phyloP scores from a whole-genome alignment of 2,329 filamentous ascomycete species.

The Torrubiellomyces zombiae region DNA sequence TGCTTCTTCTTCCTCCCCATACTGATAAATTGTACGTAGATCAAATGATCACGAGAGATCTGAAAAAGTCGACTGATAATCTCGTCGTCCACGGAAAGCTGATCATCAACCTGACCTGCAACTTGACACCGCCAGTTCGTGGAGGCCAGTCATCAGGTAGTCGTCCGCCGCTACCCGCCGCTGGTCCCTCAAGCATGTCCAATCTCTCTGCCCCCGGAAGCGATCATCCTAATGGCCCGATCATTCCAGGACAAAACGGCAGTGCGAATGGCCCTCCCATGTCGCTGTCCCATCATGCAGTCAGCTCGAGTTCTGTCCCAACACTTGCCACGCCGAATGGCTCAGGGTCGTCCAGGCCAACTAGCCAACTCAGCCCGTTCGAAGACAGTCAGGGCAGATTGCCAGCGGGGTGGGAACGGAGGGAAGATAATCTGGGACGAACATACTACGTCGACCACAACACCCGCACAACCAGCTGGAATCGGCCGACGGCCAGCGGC shows the following conservation, averaged over 20 bases:
- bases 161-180: conserved; percentile 26
- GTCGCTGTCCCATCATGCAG: conserved; percentile 27
- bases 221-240: conserved; percentile 35
- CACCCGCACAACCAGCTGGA: conserved; percentile 92
- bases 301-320: conserved; percentile 25
- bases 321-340: conserved; percentile 13
- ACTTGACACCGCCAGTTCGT: conserved; percentile 56
- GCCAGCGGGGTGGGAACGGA: conserved; percentile 86
- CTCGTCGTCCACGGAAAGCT: conserved; percentile 95
- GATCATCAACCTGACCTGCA: conserved; percentile 90
- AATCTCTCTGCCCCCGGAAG: conserved; percentile 23
- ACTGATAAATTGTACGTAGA: conserved; percentile 38
- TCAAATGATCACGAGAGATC: conserved; percentile 94
- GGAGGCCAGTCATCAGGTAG: conserved; percentile 26
- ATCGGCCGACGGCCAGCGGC: conserved; percentile 65
- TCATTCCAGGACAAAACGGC: conserved; percentile 34
- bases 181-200: conserved; percentile 27
- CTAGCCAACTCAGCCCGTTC: conserved; percentile 61
- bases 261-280: conserved; percentile 21
- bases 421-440: conserved; percentile 84
- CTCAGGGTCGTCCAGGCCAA: conserved; percentile 14
- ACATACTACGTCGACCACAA: conserved; percentile 99
- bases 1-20: conserved; percentile 4
- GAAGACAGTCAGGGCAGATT: conserved; percentile 90
- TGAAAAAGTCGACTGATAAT: conserved; percentile 97